Percentiles rank a stretch among this genome's conserved stretches.
These are phyloP conservation scores for Nyssa sinensis DNA, from an alignment of 148 eudicot genomes.

Conservation along the genomic window DNA sequence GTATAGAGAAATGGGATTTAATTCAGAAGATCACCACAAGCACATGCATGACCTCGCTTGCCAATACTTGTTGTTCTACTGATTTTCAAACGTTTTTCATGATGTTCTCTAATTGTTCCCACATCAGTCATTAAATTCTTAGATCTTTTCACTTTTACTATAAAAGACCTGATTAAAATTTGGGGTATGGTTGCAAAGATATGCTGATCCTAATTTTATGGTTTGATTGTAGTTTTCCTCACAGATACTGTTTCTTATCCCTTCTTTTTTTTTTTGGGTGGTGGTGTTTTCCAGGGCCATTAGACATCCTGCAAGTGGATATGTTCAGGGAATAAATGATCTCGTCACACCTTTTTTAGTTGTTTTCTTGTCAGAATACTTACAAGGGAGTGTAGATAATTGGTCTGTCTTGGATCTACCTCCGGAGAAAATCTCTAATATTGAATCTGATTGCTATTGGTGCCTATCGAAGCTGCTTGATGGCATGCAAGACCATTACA, in stretches of 20 bases:
- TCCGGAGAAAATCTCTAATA: conserved; percentile 53
- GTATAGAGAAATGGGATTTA: no score
- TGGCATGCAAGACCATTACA: conserved; percentile 98
- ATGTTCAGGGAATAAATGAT: conserved; percentile 98
- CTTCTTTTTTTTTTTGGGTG: neutral
- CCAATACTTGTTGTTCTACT: no score
- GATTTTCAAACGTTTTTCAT: no score
- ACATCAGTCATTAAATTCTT: no score
- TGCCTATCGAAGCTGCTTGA: conserved; percentile 90
- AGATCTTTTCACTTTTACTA: no score
- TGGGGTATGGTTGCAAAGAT: no score
- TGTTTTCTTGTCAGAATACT: conserved; percentile 86
- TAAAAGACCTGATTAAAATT: no score
- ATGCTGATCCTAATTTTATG: no score
- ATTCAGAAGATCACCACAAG: no score
- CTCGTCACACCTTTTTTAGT: conserved; percentile 92
- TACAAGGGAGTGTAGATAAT: conserved; percentile 66
- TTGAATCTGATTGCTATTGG: conserved; percentile 98
- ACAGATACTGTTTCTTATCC: neutral
- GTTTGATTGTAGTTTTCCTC: neutral
- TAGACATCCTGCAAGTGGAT: conserved; percentile 98
- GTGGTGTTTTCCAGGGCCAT: conserved; percentile 93
- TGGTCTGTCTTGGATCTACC: conserved; percentile 69
- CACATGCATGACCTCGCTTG: no score
- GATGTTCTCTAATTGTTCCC: no score